phyloP scores from a whole-genome alignment of 2,329 filamentous ascomycete genomes.

The Shiraia sp. region DNA sequence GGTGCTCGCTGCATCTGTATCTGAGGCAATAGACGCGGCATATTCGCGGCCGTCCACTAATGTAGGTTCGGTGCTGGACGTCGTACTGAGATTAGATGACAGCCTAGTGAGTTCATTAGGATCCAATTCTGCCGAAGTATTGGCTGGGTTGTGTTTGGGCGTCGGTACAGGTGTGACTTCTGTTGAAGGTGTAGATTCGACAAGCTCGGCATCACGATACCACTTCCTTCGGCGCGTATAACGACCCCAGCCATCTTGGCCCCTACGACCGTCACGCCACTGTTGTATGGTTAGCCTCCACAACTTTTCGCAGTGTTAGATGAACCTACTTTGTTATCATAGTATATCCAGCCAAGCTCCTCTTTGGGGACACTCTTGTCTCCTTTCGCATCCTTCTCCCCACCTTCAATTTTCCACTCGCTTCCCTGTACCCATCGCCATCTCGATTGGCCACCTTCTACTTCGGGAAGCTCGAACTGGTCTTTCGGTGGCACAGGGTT shows the following conservation, averaged over 20 bases:
- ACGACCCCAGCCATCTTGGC: constrained; percentile 87
- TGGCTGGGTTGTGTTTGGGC: constrained; percentile 37
- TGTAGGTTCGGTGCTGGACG: constrained; percentile 28
- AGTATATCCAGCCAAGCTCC: constrained; percentile 91
- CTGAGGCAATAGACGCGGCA: constrained; percentile 26
- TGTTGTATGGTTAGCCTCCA: constrained; percentile 43
- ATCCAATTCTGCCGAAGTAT: constrained; percentile 27
- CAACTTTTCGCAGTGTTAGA: neutral
- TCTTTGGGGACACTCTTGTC: constrained; percentile 45
- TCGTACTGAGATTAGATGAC: constrained; percentile 28
- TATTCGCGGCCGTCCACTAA: constrained; percentile 32
- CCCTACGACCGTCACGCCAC: constrained; percentile 88
- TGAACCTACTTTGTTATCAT: constrained; percentile 82
- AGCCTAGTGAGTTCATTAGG: constrained; percentile 25
- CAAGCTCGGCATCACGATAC: constrained; percentile 94
- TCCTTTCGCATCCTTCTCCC: constrained; percentile 45
- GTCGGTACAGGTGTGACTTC: constrained; percentile 52
- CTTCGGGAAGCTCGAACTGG: constrained; percentile 69
- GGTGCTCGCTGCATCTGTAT: constrained; percentile 37
- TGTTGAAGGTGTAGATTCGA: constrained; percentile 65
- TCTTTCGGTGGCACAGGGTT: constrained; percentile 78
- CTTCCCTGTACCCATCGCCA: constrained; percentile 86
- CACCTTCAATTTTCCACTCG: constrained; percentile 84
- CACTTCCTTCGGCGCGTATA: constrained; percentile 94
- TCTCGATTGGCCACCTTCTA: constrained; percentile 64